Evolutionary conservation across 164 flowering plant genomes (phyloP).

Genomic region (Nymphaea thermarum): DNA sequence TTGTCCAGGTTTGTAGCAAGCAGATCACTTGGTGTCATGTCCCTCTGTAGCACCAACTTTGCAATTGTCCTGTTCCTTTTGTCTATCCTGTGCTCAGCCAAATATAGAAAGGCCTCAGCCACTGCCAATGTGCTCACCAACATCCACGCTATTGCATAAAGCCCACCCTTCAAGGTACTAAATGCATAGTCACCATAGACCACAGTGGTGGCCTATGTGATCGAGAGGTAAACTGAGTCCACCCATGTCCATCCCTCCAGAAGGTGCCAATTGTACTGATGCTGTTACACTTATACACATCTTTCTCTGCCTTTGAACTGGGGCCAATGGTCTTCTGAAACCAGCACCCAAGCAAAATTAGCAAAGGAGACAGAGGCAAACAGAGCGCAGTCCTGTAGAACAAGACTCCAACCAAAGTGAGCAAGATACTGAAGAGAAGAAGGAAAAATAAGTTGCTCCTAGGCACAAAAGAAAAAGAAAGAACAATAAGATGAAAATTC

Average conservation of each 20-base stretch:
- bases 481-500: neutral
- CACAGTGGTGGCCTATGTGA: conserved; percentile 72
- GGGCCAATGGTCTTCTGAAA: conserved; percentile 27
- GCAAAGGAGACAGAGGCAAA: neutral
- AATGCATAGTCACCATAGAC: conserved; percentile 68
- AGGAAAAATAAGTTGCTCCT: too few relatives aligned
- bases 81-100: conserved; percentile 55
- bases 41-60: conserved; percentile 51
- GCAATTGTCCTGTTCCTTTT: conserved; percentile 49
- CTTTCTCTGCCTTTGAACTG: conserved; percentile 18
- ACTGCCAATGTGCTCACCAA: conserved; percentile 52
- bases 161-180: conserved; percentile 32
- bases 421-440: neutral
- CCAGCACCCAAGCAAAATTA: neutral
- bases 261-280: neutral
- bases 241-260: conserved; percentile 46
- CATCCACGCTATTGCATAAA: conserved; percentile 60
- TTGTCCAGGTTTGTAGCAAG: conserved; percentile 64
- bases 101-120: conserved; percentile 64
- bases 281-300: conserved; percentile 13
- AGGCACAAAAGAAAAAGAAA: neutral
- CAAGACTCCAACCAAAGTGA: neutral
- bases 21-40: conserved; percentile 52
- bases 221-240: conserved; percentile 57
- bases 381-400: neutral